Conservation (phyloP, 805 yeast genomes). For the Lipomyces orientalis region DNA sequence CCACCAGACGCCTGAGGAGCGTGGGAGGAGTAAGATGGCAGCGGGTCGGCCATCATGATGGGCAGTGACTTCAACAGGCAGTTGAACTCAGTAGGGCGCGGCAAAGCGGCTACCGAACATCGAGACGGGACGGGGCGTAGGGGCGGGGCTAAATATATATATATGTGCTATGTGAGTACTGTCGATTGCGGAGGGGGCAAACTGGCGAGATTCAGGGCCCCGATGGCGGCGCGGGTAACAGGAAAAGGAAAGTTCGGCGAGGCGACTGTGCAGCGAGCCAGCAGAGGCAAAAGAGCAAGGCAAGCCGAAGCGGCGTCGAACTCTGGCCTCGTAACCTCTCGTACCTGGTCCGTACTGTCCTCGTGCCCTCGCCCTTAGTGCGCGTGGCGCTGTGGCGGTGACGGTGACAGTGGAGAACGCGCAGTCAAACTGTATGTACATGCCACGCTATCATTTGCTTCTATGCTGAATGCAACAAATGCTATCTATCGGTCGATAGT, state of each 20-base stretch:
- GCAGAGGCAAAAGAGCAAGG: not conserved
- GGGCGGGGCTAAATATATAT: not conserved
- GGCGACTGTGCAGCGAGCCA: not conserved
- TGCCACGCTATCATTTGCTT: too few relatives aligned
- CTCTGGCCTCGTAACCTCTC: not conserved
- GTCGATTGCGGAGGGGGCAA: not conserved
- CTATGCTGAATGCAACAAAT: too few relatives aligned
- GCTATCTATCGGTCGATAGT: too few relatives aligned
- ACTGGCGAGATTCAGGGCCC: constrained; percentile 1
- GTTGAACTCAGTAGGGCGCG: not conserved
- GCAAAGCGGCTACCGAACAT: not conserved
- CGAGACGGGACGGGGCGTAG: not conserved
- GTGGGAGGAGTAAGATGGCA: constrained; percentile 17
- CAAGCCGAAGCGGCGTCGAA: not conserved
- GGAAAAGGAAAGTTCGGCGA: not conserved
- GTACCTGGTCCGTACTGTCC: not conserved
- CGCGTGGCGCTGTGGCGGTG: not conserved
- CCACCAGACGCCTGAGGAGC: not conserved
- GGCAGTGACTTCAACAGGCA: not conserved
- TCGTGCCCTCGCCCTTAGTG: not conserved
- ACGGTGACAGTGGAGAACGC: too few relatives aligned
- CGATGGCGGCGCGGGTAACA: not conserved
- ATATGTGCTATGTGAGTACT: not conserved
- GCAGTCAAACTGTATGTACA: too few relatives aligned
- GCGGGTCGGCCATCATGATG: constrained; percentile 33